Evolutionary conservation across 805 yeast genomes (phyloP), one percentile per base, ranked within the genome.

Genomic region (Yarrowia sp.): DNA sequence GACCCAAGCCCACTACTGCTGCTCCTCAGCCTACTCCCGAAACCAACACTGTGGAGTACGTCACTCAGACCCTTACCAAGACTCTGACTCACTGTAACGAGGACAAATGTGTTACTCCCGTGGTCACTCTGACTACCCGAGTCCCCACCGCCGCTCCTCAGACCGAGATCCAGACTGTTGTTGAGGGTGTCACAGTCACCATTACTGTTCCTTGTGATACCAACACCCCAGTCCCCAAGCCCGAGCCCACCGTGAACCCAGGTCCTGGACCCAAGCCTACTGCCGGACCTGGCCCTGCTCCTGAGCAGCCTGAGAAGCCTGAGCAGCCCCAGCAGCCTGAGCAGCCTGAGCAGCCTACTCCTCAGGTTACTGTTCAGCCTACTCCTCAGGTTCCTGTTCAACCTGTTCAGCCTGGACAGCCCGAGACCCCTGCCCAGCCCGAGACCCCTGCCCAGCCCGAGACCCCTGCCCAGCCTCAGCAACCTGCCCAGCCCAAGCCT

Each of bases 131-230:
- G 19, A 58, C 63, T 21, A 58, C 63, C 30, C 28, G 28, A 7
- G 63, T 58, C 10, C 63, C 63, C 32, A 41, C 63, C 24, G 28
- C 41, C 33, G 51, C 49, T 22, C 51, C 63, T 6, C 11, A 10
- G 17, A 30, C 63, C 12, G 30, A 19, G 24, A 30, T 30, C 22
- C 30, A 21, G 38, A 41, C 63, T 11, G 51, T 58, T 9, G 32
- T 41, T 9, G 40, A 58, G 41, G 63, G 51, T 7, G 32, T 30
- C 11, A 58, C 63, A 4, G 40, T 41, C 2, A 43, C 51, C 4
- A 7, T 58, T 14, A 58, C 63, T 4, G 51, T 58, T 3, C 63
- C 63, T n/a, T 41, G 38, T 12, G 63, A 58, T 58, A 54, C 61
- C 61, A 26, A 35, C 59, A 21, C 49, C 16, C 51, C 52, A 28